Evolutionary conservation across 305 asterid species (phyloP), one percentile per base, ranked within the genome.

Genomic region (Fraxinus baroniana): DNA sequence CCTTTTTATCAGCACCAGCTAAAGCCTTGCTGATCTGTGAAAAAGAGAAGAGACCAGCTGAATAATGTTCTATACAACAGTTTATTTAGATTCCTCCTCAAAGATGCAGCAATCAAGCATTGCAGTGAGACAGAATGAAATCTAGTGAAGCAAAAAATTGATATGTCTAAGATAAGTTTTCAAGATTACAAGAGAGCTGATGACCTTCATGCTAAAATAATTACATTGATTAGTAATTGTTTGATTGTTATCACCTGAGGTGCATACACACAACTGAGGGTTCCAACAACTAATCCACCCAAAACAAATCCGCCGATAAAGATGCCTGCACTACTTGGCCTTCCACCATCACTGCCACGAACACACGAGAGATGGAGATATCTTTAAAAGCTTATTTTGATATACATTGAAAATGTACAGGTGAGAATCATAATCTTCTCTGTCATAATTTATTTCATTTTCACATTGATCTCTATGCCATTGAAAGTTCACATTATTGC

Each of bases 301-400:
- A 95, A 87, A 86, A 95, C 87, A 86, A 95, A 93, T 84, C 98
- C 98, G 81, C 98, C 92, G 79, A 92, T 78, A 86, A 95, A 93
- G 80, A 88, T 68, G 83, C 85, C 86, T 77, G 90, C 89, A 73
- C 84, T 76, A 80, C 89, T 68, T 85, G 92, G 35, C 83, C 94
- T 87, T 81, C 91, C 91, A 76, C 86, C 91, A 85, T 92, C 92
- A 77, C 95, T 95, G 86, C 82, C 86, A 83, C 80, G 81, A 78
- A 85, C 60, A 80, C 62, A 79, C 66, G 74, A 60, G 32, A 57
- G 10, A 76, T 71, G 20, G 49, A 52, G 17, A 76, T 18, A 52
- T 32, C 26, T 66, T 66, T 78, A 80, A 68, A 80, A 78, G 26
- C 57, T 66, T 82, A 60, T 74, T 57, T 74, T 33, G 17, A 76